Conservation (phyloP, 2,329 filamentous ascomycete species). For the Diplodia scrobiculata region DNA sequence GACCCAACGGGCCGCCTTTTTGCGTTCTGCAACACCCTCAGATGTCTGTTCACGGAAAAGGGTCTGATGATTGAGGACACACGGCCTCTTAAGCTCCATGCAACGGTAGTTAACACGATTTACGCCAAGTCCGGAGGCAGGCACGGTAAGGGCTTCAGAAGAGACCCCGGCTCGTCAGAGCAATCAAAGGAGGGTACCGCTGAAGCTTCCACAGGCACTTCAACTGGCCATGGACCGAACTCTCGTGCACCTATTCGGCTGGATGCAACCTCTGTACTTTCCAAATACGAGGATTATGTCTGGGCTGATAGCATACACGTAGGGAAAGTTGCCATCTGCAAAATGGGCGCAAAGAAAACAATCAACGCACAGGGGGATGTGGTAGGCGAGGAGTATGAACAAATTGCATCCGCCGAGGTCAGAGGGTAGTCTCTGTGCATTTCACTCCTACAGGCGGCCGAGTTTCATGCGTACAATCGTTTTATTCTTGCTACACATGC, state of each 20-base stretch:
- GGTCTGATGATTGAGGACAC: slow-evolving; percentile 61
- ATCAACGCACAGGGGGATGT: neutral
- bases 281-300: slow-evolving; percentile 63
- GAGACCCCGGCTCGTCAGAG: slow-evolving; percentile 29
- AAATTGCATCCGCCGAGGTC: slow-evolving; percentile 1
- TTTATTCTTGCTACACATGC: no score
- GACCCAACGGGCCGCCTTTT: slow-evolving; percentile 58
- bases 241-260: slow-evolving; percentile 32
- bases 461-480: no score
- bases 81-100: slow-evolving; percentile 73
- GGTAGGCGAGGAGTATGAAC: slow-evolving; percentile 13
- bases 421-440: neutral
- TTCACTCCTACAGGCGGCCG: no score
- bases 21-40: slow-evolving; percentile 61
- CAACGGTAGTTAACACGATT: slow-evolving; percentile 82
- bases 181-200: neutral
- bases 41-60: slow-evolving; percentile 56
- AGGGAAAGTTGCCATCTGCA: slow-evolving; percentile 75
- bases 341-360: slow-evolving; percentile 79
- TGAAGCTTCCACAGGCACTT: neutral
- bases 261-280: slow-evolving; percentile 49
- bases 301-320: slow-evolving; percentile 72
- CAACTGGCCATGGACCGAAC: slow-evolving; percentile 2
- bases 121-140: slow-evolving; percentile 60
- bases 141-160: slow-evolving; percentile 36